Percentiles rank a stretch among this genome's conserved stretches.
These are phyloP conservation scores for Candida sphagnicola DNA, from an alignment of 805 yeast genomes.

Conservation along the genomic window DNA sequence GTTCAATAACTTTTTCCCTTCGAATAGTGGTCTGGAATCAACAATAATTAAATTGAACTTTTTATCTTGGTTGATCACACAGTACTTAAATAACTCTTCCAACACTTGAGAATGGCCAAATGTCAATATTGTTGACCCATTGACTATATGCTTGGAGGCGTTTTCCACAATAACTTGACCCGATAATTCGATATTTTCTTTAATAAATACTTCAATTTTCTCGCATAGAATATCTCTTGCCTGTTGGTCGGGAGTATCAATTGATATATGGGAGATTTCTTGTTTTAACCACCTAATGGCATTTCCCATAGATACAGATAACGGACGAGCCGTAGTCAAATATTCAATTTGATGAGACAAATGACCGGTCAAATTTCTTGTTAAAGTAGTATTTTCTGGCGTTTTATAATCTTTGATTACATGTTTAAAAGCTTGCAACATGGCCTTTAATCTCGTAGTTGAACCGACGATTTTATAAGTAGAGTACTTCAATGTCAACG, in stretches of 20 bases:
- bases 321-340: constrained; percentile 84
- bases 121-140: constrained; percentile 78
- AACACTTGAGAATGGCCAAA: constrained; percentile 88
- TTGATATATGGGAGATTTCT: constrained; percentile 77
- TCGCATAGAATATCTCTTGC: constrained; percentile 65
- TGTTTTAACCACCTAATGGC: constrained; percentile 97
- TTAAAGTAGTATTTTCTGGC: constrained; percentile 78
- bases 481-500: constrained; percentile 75
- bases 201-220: constrained; percentile 74
- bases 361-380: constrained; percentile 84
- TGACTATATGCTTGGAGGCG: constrained; percentile 71
- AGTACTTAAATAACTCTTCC: constrained; percentile 65
- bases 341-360: constrained; percentile 91
- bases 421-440: constrained; percentile 78
- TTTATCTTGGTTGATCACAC: constrained; percentile 56
- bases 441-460: constrained; percentile 74
- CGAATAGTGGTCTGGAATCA: constrained; percentile 91
- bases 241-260: constrained; percentile 60
- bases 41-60: constrained; percentile 77
- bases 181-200: constrained; percentile 80
- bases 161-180: constrained; percentile 77
- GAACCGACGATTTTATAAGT: constrained; percentile 89
- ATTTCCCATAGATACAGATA: constrained; percentile 94
- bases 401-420: constrained; percentile 80
- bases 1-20: constrained; percentile 77